Conservation (phyloP, 495 filamentous ascomycete species). For the Penicillium tannophilum region DNA sequence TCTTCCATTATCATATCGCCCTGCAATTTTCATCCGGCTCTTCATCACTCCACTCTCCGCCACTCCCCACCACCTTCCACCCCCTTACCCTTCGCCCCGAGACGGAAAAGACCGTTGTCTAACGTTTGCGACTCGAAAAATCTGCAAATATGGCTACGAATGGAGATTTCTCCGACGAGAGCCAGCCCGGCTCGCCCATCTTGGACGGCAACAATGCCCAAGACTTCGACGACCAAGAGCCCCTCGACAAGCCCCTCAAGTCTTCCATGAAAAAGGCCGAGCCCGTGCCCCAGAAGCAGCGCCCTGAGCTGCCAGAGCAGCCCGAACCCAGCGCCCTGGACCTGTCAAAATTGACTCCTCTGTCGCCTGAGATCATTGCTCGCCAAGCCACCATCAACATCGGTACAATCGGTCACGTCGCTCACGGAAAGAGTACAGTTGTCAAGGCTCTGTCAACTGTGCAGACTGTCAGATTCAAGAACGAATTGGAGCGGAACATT, state of each 20-base stretch:
- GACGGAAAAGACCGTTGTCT: background rate
- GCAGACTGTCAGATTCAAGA: slow-evolving; percentile 99
- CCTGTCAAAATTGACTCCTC: slow-evolving; percentile 71
- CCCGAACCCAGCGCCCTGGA: slow-evolving; percentile 87
- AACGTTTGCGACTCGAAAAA: slow-evolving; percentile 19
- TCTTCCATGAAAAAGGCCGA: slow-evolving; percentile 67
- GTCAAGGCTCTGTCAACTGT: slow-evolving; percentile 99
- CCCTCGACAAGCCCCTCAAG: slow-evolving; percentile 59
- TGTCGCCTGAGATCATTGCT: slow-evolving; percentile 94
- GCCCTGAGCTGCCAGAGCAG: slow-evolving; percentile 78
- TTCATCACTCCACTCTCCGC: slow-evolving; percentile 25
- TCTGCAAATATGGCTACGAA: slow-evolving; percentile 62
- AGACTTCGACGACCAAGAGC: slow-evolving; percentile 55
- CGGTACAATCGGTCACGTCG: slow-evolving; percentile 92
- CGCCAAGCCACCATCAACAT: slow-evolving; percentile 99
- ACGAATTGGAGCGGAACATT: slow-evolving; percentile 97
- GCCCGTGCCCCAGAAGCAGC: slow-evolving; percentile 46
- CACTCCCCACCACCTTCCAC: slow-evolving; percentile 17
- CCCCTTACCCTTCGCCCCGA: slow-evolving; percentile 12
- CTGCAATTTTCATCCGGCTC: slow-evolving; percentile 45
- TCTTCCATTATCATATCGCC: slow-evolving; percentile 47
- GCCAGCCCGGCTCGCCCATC: slow-evolving; percentile 60
- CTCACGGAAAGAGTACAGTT: slow-evolving; percentile 69
- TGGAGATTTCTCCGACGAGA: slow-evolving; percentile 64
- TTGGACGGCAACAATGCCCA: slow-evolving; percentile 55